Evolutionary conservation across 768 basidiomycete species (phyloP), one percentile per base, ranked within the genome.

Genomic region (Termitomyces sp.): DNA sequence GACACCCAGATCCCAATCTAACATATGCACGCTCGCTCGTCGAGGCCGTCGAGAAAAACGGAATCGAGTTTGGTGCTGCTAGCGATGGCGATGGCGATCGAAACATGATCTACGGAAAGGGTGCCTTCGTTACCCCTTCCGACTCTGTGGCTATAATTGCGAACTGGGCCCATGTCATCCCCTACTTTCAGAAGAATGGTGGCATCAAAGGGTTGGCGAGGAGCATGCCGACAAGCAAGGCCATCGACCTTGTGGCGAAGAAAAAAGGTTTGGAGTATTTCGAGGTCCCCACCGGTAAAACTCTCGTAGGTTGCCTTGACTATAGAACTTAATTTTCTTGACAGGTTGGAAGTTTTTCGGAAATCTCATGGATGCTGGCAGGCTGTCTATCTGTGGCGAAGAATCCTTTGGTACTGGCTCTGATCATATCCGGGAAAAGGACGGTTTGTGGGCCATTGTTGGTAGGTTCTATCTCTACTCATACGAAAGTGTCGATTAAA

Each of bases 321-420:
- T 12, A n/a, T 11, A 40, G 46, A 35, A 32, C 14, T 44, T n/a
- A 28, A 27, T 34, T 23, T 43, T 21, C 12, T 30, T 1, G 35
- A 11, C 61, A 94, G 95, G 96, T 61, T 98, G 94, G 94, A 99
- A 99, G 74, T 99, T 99, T 83, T 99, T 99, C 68, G 97, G 97
- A 46, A 99, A 98, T 74, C 78, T 99, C 64, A 99, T 99, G 97
- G 97, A 99, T 70, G 97, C 97, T 19, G 96, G 95, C 0, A 82
- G 93, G 43, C 82, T 99, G 49, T 98, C 96, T 49, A 98, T 99
- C 68, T 99, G 97, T 66, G 97, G 97, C 56, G 97, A 99, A 70
- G 97, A 99, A 75, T 95, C 93, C 3, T 99, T 99, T 71, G 97
- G 97, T 56, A 99, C 97, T 8, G 97, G 97, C n/a, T 98, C 96